phyloP scores from a whole-genome alignment of 768 basidiomycete species.

The Termitomyces sp. region DNA sequence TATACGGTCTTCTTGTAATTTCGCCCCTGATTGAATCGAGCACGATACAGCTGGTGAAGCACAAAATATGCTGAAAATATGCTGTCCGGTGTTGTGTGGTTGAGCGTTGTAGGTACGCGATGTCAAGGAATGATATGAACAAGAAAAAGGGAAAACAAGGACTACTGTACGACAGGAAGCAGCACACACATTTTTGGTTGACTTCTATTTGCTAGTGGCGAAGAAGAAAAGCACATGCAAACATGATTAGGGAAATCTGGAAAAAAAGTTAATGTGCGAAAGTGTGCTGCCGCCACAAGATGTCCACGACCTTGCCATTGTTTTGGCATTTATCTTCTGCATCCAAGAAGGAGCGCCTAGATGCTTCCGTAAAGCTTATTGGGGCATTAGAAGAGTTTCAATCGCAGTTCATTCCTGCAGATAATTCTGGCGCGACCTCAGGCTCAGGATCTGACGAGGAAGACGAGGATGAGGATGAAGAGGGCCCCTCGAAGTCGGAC shows the following conservation, averaged over 20 bases:
- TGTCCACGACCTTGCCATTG: conserved; percentile 86
- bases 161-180: too few relatives aligned
- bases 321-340: conserved; percentile 92
- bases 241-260: conserved; percentile 7
- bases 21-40: too few relatives aligned
- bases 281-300: conserved; percentile 20
- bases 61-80: too few relatives aligned
- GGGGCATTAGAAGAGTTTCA: conserved; percentile 83
- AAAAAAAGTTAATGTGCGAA: conserved; percentile 10
- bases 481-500: conserved; percentile 34
- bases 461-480: conserved; percentile 36
- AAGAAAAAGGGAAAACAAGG: neutral
- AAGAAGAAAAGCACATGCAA: conserved; percentile 3
- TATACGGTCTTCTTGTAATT: too few relatives aligned
- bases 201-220: neutral
- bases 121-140: neutral
- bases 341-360: conserved; percentile 72
- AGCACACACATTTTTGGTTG: neutral
- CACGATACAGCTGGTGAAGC: too few relatives aligned
- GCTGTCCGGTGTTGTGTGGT: too few relatives aligned
- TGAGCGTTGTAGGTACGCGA: too few relatives aligned
- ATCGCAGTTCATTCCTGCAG: conserved; percentile 47
- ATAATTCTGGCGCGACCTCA: conserved; percentile 19
- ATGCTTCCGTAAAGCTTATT: conserved; percentile 82
- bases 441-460: conserved; percentile 40